Percentiles rank a stretch among this genome's conserved stretches.
These are phyloP conservation scores for Kregervanrija fluxuum DNA, from an alignment of 805 yeast genomes.

Conservation along the genomic window DNA sequence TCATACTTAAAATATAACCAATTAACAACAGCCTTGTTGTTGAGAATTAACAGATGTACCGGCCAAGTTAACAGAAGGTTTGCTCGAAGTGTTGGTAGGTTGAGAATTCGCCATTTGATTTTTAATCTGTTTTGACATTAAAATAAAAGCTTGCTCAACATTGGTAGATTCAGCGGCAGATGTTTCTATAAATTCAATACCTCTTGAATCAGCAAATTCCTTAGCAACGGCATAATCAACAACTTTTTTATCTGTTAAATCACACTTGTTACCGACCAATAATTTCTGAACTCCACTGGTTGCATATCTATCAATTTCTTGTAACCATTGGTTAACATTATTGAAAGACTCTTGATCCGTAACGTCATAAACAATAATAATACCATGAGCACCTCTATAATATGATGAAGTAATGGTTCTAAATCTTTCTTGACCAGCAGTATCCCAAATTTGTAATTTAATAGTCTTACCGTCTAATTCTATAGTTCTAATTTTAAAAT, in stretches of 20 bases:
- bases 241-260: conserved; percentile 85
- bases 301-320: conserved; percentile 96
- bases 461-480: conserved; percentile 96
- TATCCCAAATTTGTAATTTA: conserved; percentile 98
- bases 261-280: conserved; percentile 95
- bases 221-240: conserved; percentile 95
- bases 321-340: conserved; percentile 97
- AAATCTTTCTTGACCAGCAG: conserved; percentile 98
- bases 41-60: conserved; percentile 52
- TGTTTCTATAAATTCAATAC: conserved; percentile 93
- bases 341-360: conserved; percentile 96
- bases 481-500: conserved; percentile 81
- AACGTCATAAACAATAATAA: conserved; percentile 94
- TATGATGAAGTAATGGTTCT: conserved; percentile 96
- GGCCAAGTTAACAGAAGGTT: conserved; percentile 63
- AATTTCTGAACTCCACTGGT: conserved; percentile 95
- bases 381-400: conserved; percentile 98
- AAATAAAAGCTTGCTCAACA: conserved; percentile 96
- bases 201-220: conserved; percentile 94
- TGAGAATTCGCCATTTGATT: conserved; percentile 78
- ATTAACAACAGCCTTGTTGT: conserved; percentile 42
- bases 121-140: conserved; percentile 98
- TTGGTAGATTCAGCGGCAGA: conserved; percentile 92
- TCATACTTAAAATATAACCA: no score
- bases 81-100: conserved; percentile 31